Conservation (phyloP, 2,329 filamentous ascomycete genomes). For the Apiospora malaysiana region DNA sequence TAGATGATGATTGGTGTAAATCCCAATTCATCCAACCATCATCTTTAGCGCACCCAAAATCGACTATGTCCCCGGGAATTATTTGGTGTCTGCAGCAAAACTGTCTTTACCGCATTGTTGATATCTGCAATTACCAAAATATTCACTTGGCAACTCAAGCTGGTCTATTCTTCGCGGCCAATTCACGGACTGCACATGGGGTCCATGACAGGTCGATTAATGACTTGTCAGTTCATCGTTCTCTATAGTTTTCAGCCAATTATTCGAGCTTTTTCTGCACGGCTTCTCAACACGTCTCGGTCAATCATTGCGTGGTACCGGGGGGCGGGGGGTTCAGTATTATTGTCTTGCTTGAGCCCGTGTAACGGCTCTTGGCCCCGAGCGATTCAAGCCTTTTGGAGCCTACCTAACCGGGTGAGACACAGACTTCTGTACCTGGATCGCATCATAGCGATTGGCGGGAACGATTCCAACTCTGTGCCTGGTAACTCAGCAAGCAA, state of each 20-base stretch:
- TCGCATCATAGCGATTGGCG: constrained; percentile 17
- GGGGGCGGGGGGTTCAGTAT: background rate
- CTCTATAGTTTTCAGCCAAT: background rate
- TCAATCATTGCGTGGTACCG: background rate
- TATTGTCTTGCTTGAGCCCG: constrained; percentile 3
- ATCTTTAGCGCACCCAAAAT: background rate
- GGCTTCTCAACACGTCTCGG: background rate
- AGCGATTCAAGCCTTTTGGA: background rate
- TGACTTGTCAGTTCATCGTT: background rate
- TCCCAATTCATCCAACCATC: background rate
- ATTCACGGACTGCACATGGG: background rate
- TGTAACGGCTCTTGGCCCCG: background rate
- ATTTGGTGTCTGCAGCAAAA: background rate
- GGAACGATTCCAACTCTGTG: constrained; percentile 1
- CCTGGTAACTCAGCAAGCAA: constrained; percentile 6
- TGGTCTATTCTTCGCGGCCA: background rate
- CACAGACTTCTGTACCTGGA: constrained; percentile 12
- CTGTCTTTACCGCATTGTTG: background rate
- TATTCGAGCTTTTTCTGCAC: background rate
- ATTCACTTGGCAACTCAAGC: background rate
- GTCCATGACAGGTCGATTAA: background rate
- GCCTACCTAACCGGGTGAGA: background rate
- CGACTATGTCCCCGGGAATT: background rate
- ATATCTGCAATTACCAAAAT: background rate
- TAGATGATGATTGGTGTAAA: background rate